Conservation (phyloP, 345 rosid species). For the Sapria himalayana region DNA sequence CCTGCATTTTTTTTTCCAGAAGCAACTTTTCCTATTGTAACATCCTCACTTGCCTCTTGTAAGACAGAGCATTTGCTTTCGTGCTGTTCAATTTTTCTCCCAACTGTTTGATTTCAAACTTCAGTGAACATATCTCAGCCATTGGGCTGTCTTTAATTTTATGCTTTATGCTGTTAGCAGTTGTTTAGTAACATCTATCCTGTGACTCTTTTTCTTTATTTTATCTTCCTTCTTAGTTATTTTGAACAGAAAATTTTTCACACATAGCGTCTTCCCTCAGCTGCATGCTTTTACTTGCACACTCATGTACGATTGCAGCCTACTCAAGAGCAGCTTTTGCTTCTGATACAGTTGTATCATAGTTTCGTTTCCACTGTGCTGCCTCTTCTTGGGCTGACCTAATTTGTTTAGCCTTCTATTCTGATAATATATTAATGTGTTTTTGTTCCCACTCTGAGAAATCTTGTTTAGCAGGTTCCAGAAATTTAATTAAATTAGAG, state of each 20-base stretch:
- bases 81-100: slow-evolving; percentile 45
- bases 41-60: slow-evolving; percentile 54
- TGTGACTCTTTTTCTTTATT: slow-evolving; percentile 59
- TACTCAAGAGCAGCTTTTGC: slow-evolving; percentile 84
- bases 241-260: slow-evolving; percentile 39
- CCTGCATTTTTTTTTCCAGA: slow-evolving; percentile 55
- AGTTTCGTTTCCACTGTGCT: slow-evolving; percentile 84
- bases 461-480: slow-evolving; percentile 64
- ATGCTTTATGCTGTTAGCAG: too few relatives aligned
- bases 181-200: too few relatives aligned
- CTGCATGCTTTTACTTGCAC: slow-evolving; percentile 55
- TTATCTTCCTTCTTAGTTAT: slow-evolving; percentile 68
- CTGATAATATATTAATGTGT: slow-evolving; percentile 37
- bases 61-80: slow-evolving; percentile 47
- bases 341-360: slow-evolving; percentile 64
- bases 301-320: slow-evolving; percentile 71
- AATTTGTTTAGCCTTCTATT: slow-evolving; percentile 67
- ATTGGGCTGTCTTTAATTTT: too few relatives aligned
- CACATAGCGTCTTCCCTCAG: slow-evolving; percentile 71
- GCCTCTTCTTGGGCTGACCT: slow-evolving; percentile 85
- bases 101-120: slow-evolving; percentile 34
- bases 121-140: slow-evolving; percentile 36
- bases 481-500: slow-evolving; percentile 43
- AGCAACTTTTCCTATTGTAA: slow-evolving; percentile 74
- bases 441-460: slow-evolving; percentile 56